Base-by-base conservation (phyloP, 1,284 basidiomycete genomes). In the Porodaedalea pini region DNA sequence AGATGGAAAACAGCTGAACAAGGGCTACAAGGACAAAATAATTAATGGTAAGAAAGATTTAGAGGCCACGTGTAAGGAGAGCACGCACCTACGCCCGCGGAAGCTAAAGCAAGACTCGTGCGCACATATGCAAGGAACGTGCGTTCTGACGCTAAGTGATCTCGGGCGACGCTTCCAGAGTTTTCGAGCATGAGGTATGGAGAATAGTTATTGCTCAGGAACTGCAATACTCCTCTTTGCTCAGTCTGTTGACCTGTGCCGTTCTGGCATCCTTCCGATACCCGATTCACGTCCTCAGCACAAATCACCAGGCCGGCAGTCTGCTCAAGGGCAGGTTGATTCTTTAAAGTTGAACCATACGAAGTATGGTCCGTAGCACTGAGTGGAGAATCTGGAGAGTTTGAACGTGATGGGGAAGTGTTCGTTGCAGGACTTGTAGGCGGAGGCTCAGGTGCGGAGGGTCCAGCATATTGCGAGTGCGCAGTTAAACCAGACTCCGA, bases 91-190 rank as follows among this genome's bases (percentile, higher is more conserved):
- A 83, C 78, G 19, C 83, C 83, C 8, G 79, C 75, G 11, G 80
- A 79, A 15, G 81, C 76, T 37, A 85, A 75, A 0, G 81, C 75
- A 48, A 82, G 66, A 64, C 80, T 81, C 7, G 82, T 84, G 36
- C 82, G 71, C 53, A 82, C 73, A 63, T 83, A 85, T 11, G 82
- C 80, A 27, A 84, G 70, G 67, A 80, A 84, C 3, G 82, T 84
- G 34, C 82, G 70, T 64, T 84, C 79, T 5, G 73, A 78, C 2
- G 82, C 80, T 17, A 85, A 72, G 64, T 85, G 83, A 65, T 85
- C 83, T 58, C 82, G 71, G 5, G 82, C 82, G 40, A 82, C 80
- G 61, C 78, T 81, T 8, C 80, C 80, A n/a, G 73, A 73, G 66
- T 83, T 84, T 65, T 81, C 75, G 39, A 83, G 68, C 7, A 69